Evolutionary conservation across 2,329 filamentous ascomycete species (phyloP).

Genomic region (Geosmithia flava): DNA sequence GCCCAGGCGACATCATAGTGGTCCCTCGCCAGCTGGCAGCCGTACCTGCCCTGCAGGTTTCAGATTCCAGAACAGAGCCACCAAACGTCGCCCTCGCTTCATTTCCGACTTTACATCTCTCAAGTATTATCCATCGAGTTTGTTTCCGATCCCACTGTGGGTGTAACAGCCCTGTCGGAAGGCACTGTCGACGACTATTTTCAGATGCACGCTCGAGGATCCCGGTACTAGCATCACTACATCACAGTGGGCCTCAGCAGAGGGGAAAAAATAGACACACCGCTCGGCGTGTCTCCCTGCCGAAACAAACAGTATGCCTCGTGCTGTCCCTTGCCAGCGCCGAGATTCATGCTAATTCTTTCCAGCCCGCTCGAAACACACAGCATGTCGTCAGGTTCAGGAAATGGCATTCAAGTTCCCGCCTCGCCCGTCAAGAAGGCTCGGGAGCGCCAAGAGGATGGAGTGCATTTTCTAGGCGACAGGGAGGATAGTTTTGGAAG

Average conservation of each 20-base stretch:
- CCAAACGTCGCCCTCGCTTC: not conserved
- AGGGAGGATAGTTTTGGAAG: not conserved
- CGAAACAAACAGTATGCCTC: not conserved
- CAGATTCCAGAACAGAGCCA: not conserved
- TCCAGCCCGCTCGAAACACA: not conserved
- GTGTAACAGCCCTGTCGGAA: not conserved
- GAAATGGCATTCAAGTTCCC: conserved; percentile 55
- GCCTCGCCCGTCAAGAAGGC: conserved; percentile 56
- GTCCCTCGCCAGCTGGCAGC: not conserved
- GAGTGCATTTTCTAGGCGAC: not conserved
- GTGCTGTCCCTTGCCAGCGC: not conserved
- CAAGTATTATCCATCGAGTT: not conserved
- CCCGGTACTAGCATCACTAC: not conserved
- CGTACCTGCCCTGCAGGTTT: not conserved
- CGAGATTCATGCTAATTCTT: not conserved
- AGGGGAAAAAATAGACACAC: not conserved
- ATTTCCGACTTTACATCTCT: not conserved
- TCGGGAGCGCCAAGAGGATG: conserved; percentile 34
- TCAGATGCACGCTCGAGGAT: not conserved
- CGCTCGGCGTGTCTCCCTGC: not conserved
- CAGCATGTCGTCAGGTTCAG: not conserved
- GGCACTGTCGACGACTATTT: not conserved
- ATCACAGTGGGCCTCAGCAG: not conserved
- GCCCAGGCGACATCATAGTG: no score
- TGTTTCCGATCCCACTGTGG: not conserved